Base-by-base conservation (phyloP, 805 yeast genomes). In the Starmera amethionina region DNA sequence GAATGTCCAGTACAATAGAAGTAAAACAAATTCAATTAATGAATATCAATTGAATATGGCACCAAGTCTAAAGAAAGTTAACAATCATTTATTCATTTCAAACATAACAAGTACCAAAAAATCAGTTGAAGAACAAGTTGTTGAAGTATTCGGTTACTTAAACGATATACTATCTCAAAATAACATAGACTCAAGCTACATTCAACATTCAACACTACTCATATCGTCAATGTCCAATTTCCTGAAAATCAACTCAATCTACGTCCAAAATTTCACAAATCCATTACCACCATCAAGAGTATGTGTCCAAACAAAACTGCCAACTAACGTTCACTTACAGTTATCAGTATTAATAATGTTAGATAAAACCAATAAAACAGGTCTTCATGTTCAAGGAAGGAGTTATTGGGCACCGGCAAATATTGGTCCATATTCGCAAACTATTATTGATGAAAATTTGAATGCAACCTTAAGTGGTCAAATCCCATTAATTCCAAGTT, bases 341-440 rank as follows among this genome's bases (percentile, higher is more conserved):
- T 54, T 89, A 9, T 84, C 96, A 0, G 77, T 82, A 13, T 64
- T 72, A 12, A 71, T 72, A 0, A 51, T 77, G 14, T 48, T 59
- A 22, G 51, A 61, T 29, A 34, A 49, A 1, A 34, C 48, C 0
- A 48, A 47, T 10, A 82, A 82, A 48, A 63, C 62, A 28, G 96
- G 97, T 0, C 64, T 90, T 13, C 97, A 93, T 54, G 87, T 93
- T 8, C 90, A 93, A 51, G 88, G 97, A 1, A 70, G 89, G 43
- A 88, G 97, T 33, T 89, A 84, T 57, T 93, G 98, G 98, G 97
- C 97, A 0, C 98, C 98, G 0, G 90, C 95, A 31, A 93, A 93
- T 49, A 93, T 93, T 36, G 98, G 98, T 0, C 98, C 98, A 0
- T 93, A 93, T 56, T 90, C 98, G 0, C 98, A 93, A 59, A 74